Evolutionary conservation across 2,329 filamentous ascomycete genomes (phyloP).

Genomic region (Calonectria pseudoturangicola): DNA sequence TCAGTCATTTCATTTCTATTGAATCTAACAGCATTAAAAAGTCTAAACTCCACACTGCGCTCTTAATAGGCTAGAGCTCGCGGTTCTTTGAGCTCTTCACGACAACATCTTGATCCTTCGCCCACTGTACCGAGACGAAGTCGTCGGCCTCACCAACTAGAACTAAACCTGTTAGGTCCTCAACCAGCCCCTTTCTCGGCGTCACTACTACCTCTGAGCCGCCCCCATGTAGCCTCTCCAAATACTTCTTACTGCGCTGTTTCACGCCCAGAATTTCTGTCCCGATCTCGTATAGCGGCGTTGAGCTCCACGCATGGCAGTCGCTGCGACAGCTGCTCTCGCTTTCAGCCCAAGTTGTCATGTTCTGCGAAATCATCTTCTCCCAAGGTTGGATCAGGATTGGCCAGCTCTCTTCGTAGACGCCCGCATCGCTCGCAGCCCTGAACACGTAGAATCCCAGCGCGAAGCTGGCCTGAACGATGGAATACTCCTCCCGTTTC

Average conservation of each 20-base stretch:
- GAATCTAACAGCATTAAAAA: background rate
- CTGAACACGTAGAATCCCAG: conserved; percentile 35
- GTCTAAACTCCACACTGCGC: background rate
- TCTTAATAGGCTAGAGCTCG: background rate
- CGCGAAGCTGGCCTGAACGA: conserved; percentile 33
- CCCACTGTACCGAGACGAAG: conserved; percentile 11
- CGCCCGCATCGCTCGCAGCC: conserved; percentile 28
- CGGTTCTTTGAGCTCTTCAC: conserved; percentile 1
- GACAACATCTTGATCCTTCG: background rate
- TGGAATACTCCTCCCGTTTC: conserved; percentile 3
- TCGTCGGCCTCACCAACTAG: conserved; percentile 25
- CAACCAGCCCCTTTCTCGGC: conserved; percentile 18
- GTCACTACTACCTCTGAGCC: conserved; percentile 15
- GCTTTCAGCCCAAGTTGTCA: conserved; percentile 36
- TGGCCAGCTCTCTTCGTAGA: conserved; percentile 36
- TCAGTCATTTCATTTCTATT: background rate
- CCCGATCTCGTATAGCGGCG: conserved; percentile 30
- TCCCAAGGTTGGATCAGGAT: conserved; percentile 30
- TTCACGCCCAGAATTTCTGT: conserved; percentile 29
- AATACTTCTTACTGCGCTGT: conserved; percentile 23
- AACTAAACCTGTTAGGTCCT: conserved; percentile 10
- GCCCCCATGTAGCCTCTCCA: conserved; percentile 15
- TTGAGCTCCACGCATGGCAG: conserved; percentile 31
- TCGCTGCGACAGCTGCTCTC: conserved; percentile 37
- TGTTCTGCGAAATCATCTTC: conserved; percentile 38